Percentiles rank a stretch among this genome's conserved stretches.
Evolutionary conservation across 768 basidiomycete genomes (phyloP).

Genomic region (Boletus pseudopeckii): DNA sequence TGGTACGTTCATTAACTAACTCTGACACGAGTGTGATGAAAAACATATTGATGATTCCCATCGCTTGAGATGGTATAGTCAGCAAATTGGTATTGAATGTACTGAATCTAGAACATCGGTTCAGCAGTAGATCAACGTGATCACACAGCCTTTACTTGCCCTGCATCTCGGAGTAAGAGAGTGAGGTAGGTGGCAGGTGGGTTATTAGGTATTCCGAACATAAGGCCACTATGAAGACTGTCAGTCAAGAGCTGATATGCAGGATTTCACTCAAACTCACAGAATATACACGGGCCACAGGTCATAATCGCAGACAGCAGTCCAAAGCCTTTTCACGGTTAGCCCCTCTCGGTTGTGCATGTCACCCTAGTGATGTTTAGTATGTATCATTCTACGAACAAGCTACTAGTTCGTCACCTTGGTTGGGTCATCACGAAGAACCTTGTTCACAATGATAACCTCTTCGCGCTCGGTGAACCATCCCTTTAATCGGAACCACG

Average conservation of each 20-base stretch:
- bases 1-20: slow-evolving; percentile 48
- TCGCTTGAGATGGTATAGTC: slow-evolving; percentile 52
- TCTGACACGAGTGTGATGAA: slow-evolving; percentile 50
- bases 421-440: slow-evolving; percentile 62
- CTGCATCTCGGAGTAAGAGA: slow-evolving; percentile 52
- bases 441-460: slow-evolving; percentile 53
- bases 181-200: slow-evolving; percentile 58
- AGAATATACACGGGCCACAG: slow-evolving; percentile 65
- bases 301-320: slow-evolving; percentile 56
- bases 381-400: neutral
- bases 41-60: slow-evolving; percentile 53
- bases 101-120: slow-evolving; percentile 39
- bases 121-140: neutral
- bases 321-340: slow-evolving; percentile 47
- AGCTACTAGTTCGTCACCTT: slow-evolving; percentile 37
- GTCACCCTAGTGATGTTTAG: slow-evolving; percentile 29
- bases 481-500: slow-evolving; percentile 55
- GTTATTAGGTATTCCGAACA: slow-evolving; percentile 48
- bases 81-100: slow-evolving; percentile 62
- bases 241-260: neutral
- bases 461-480: slow-evolving; percentile 67
- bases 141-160: slow-evolving; percentile 25
- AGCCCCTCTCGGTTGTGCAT: slow-evolving; percentile 72
- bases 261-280: slow-evolving; percentile 8
- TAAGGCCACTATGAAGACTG: slow-evolving; percentile 38